These are phyloP conservation scores for Kwoniella shandongensis DNA, from an alignment of 768 basidiomycete genomes.

Conservation along the genomic window DNA sequence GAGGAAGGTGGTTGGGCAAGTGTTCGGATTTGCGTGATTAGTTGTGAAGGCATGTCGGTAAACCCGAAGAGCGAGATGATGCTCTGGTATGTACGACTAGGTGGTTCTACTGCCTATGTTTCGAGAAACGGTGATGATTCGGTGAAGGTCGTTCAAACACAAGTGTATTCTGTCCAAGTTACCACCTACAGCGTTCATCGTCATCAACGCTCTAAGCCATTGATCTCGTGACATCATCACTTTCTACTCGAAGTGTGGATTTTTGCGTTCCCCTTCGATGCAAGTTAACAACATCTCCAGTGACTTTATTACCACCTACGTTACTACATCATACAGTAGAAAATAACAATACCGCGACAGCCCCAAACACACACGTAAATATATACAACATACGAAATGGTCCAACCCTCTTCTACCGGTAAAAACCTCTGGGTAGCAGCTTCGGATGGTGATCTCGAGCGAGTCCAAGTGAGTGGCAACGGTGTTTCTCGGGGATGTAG, in stretches of 20 bases:
- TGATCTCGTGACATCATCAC: constrained; percentile 17
- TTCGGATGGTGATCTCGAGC: constrained; percentile 78
- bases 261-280: background rate
- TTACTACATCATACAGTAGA: background rate
- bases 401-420: constrained; percentile 29
- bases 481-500: no score
- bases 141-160: no score
- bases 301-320: no score
- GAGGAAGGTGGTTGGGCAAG: constrained; percentile 12
- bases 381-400: constrained; percentile 32
- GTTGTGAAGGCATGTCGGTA: constrained; percentile 7
- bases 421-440: constrained; percentile 91
- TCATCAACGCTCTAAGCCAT: no score
- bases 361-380: background rate
- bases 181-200: no score
- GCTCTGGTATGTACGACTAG: no score
- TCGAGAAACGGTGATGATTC: no score
- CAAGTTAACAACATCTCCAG: no score
- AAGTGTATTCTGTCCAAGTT: no score
- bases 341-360: background rate
- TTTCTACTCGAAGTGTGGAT: background rate
- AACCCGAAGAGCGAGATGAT: no score
- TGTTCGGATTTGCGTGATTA: constrained; percentile 13
- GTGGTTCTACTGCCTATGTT: no score
- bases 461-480: constrained; percentile 63